These are phyloP conservation scores for Lactarius quietus DNA, from an alignment of 768 basidiomycete species.

Conservation along the genomic window DNA sequence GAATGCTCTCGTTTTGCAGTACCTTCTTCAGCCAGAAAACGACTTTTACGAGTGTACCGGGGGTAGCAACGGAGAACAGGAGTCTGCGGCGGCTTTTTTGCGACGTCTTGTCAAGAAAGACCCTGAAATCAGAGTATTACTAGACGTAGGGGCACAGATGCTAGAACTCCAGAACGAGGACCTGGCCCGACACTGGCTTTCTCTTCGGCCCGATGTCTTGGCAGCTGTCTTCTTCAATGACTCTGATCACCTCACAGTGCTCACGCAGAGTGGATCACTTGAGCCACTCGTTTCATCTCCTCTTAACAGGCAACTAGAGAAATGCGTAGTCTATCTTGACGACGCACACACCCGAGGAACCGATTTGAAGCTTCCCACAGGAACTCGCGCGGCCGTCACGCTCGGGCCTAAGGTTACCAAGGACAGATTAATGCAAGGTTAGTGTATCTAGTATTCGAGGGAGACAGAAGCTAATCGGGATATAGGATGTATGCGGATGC, in stretches of 20 bases:
- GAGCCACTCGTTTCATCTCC: constrained; percentile 40
- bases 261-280: constrained; percentile 36
- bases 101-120: constrained; percentile 34
- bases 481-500: constrained; percentile 24
- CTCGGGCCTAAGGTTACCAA: constrained; percentile 50
- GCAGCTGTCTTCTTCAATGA: constrained; percentile 43
- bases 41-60: constrained; percentile 33
- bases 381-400: constrained; percentile 45
- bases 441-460: constrained; percentile 1
- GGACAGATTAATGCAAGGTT: constrained; percentile 50
- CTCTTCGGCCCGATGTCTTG: constrained; percentile 28
- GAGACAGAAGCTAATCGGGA: background rate
- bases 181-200: constrained; percentile 42
- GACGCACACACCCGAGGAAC: constrained; percentile 54
- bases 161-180: constrained; percentile 46
- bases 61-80: constrained; percentile 19
- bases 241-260: constrained; percentile 36
- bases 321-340: constrained; percentile 49
- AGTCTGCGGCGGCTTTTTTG: constrained; percentile 30
- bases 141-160: constrained; percentile 58
- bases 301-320: constrained; percentile 35
- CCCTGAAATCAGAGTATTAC: constrained; percentile 43
- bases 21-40: constrained; percentile 42
- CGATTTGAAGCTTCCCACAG: constrained; percentile 46
- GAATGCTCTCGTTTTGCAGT: constrained; percentile 44